phyloP scores from a whole-genome alignment of 306 rosid genomes.

The Pyrus betulifolia region DNA sequence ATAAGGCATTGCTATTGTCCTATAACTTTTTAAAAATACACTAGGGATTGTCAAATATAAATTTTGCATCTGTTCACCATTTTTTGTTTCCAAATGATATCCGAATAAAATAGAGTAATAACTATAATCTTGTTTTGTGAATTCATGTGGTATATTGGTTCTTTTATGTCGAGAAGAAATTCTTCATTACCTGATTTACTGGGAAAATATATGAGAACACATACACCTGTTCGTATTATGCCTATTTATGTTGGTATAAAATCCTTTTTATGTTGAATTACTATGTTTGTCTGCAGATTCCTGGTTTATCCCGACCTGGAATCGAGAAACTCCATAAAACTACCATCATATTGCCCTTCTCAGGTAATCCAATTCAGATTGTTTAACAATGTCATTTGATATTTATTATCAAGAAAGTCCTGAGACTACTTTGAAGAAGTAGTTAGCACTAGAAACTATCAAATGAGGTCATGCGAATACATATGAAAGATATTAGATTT shows the following conservation, averaged over 20 bases:
- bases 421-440: background rate
- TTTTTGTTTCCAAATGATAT: background rate
- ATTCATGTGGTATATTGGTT: background rate
- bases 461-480: background rate
- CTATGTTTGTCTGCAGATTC: constrained; percentile 50
- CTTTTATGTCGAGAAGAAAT: background rate
- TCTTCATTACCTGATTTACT: background rate
- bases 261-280: background rate
- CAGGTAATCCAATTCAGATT: constrained; percentile 31
- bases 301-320: constrained; percentile 82
- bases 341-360: constrained; percentile 72
- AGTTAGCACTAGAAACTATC: background rate
- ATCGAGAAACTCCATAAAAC: constrained; percentile 68
- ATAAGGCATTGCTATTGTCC: background rate
- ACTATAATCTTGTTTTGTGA: background rate
- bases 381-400: constrained; percentile 6
- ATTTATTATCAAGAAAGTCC: background rate
- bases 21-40: background rate
- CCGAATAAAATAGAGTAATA: background rate
- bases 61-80: background rate
- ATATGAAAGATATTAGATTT: constrained; percentile 5
- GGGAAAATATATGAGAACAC: background rate
- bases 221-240: background rate
- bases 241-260: background rate
- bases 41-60: background rate